Base-by-base conservation (phyloP, 352 stramenopile genomes). In the Phytopythium kandeliae region DNA sequence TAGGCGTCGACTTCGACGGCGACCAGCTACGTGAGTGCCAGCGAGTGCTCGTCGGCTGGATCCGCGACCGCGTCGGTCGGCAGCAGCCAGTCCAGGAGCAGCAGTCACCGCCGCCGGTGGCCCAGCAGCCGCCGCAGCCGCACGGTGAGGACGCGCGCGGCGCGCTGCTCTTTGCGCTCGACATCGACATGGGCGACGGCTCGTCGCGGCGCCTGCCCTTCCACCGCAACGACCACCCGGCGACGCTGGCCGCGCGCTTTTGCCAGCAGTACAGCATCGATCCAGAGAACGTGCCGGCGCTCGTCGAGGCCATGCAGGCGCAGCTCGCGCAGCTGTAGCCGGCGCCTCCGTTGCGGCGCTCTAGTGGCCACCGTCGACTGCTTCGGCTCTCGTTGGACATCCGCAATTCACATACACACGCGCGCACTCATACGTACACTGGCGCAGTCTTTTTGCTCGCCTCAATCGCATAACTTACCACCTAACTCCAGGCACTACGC, bases 11-110 rank as follows among this genome's bases (percentile, higher is more conserved):
- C 10, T 86, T 92, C 45, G 64, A 82, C 38, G 70, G 65, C 36
- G 59, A 86, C 21, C 66, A 89, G 48, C 62, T 90, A 10, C 52
- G 70, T 17, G 65, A 84, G 43, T 92, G 78, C 52, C 71, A 83
- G 51, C 75, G 67, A 46, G 55, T 86, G 25, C 55, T 92, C 4
- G 63, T 72, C 40, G 45, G 65, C 16, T 74, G 66, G 16, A 64
- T 86, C 36, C 43, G 50, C 28, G 63, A 78, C 28, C 46, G 46
- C 13, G 21, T 42, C 21, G 55, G 63, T 15, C 54, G 67, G 19
- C 26, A 63, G 24, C 55, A 69, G 46, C 51, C 11, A 5, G n/a
- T 28, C 37, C 10, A 71, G 50, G 42, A 58, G 46, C 26, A 60
- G 35, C 47, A 51, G 26, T 30, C 57, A 13, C 35, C 46, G 51